Evolutionary conservation across 139 green algal genomes (phyloP), one percentile per base, ranked within the genome.

Genomic region (Micractinium conductrix): DNA sequence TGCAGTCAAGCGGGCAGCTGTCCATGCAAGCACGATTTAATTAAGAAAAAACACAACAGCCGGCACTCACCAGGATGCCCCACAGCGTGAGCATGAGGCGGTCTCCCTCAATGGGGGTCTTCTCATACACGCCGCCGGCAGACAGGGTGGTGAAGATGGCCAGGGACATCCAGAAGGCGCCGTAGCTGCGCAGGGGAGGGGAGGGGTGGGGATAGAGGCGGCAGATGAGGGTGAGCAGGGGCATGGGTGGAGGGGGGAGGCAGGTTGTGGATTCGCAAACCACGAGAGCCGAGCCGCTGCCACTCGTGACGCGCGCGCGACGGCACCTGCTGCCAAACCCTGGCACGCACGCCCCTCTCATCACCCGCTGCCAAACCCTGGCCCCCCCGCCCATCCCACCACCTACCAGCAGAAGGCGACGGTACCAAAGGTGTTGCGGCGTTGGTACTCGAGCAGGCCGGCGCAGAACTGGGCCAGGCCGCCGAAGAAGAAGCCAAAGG

Each of bases 361-460:
- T n/a, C n/a, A n/a, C n/a, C n/a, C n/a, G n/a, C n/a, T n/a, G n/a
- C n/a, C n/a, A n/a, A n/a, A n/a, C n/a, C n/a, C n/a, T n/a, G n/a
- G n/a, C n/a, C n/a, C n/a, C n/a, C n/a, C n/a, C n/a, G n/a, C n/a
- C n/a, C n/a, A n/a, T 4, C 17, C 17, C 55, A 65, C 30, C 65
- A 40, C 73, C 44, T 45, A 67, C 45, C 30, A 89, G 69, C 78
- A 88, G 80, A 95, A 94, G 62, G 88, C 93, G 0, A 90, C 92
- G 28, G 89, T 91, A n/a, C 81, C 92, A 91, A 96, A 96, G 6
- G 90, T 94, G 85, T 93, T 93, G 71, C 90, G 90, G 12, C 86
- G 83, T 33, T 71, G 43, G 70, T 94, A 90, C 86, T 96, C 92
- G 16, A 94, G 87, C 19, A 94, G 87, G 53, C 93, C 93, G 43